A percentile compares a stretch with the other conserved stretches of the same genome.
Conservation (phyloP, 148 eudicot genomes). For the Vaccinium macrocarpon region DNA sequence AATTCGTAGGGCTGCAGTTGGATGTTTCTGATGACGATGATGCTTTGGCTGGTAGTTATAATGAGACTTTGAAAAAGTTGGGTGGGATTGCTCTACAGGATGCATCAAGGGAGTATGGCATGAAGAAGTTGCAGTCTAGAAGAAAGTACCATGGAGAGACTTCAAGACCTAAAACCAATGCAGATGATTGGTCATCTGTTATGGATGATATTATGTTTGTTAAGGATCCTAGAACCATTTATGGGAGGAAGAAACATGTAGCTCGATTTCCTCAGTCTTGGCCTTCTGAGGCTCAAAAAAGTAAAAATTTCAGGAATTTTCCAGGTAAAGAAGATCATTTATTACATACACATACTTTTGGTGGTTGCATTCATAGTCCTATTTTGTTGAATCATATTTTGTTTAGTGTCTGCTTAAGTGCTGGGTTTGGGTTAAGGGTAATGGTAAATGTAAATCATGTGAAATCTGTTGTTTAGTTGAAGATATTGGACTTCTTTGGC, state of each 20-base stretch:
- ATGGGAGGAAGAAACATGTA: slow-evolving; percentile 67
- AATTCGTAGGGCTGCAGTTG: slow-evolving; percentile 42
- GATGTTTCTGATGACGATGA: slow-evolving; percentile 42
- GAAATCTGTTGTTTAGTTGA: neutral
- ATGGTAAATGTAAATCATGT: neutral
- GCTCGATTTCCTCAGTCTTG: slow-evolving; percentile 70
- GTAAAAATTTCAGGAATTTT: slow-evolving; percentile 50
- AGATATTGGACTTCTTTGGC: neutral
- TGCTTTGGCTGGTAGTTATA: slow-evolving; percentile 41
- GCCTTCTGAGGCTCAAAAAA: slow-evolving; percentile 62
- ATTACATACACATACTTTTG: neutral
- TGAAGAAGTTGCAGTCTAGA: slow-evolving; percentile 40
- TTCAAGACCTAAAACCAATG: slow-evolving; percentile 24
- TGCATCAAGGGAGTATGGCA: slow-evolving; percentile 77
- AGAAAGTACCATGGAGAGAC: slow-evolving; percentile 42
- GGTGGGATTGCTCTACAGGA: slow-evolving; percentile 81
- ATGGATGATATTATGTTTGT: slow-evolving; percentile 74
- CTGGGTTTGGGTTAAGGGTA: neutral
- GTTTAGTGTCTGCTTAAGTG: neutral
- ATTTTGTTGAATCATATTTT: neutral
- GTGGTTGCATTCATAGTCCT: neutral
- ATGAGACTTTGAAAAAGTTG: slow-evolving; percentile 58
- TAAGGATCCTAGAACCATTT: slow-evolving; percentile 73
- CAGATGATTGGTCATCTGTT: slow-evolving; percentile 45
- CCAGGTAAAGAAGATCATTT: slow-evolving; percentile 56